Evolutionary conservation across 1,139 yeast species (phyloP), one percentile per base, ranked within the genome.

Genomic region (Diutina scorzettiae): DNA sequence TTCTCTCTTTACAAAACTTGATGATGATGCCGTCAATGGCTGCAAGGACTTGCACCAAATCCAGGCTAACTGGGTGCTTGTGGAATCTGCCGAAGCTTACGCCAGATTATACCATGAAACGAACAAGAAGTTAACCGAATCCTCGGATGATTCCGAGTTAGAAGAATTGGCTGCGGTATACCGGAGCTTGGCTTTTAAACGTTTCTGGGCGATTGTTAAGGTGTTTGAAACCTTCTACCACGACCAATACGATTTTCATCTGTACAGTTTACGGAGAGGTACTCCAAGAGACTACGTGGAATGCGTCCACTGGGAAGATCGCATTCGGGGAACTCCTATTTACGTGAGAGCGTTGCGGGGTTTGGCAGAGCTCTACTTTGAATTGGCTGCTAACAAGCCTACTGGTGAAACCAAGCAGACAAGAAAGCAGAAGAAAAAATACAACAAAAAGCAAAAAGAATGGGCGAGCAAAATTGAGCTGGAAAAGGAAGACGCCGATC

Each of bases 231-330:
- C 77, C 45, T 86, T 80, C 60, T 74, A 67, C 56, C 76, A 76
- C 47, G 98, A 93, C 55, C 96, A 91, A 62, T 74, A 82, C 51
- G 99, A 91, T 57, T 91, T 91, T 78, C 98, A 91, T 59, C 80
- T 83, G 39, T 91, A 86, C 59, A 82, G 95, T 57, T 76, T 85
- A 69, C 77, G 96, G 62, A 78, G 82, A 52, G 97, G 97, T 14
- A 85, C 97, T 4, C 81, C 93, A 23, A 72, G 95, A 48, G 81
- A 91, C 20, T 91, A 91, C 55, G 52, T 84, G 31, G 79, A 77
- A 23, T 76, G 84, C 69, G 52, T 89, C 43, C 61, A 66, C 41
- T 91, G 97, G 97, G 95, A 81, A 47, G 93, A 87, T 54, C 57
- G 63, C 19, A 59, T 91, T 37, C 86, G 71, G 55, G 59, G 77